Evolutionary conservation across 441 rosid genomes (phyloP).

Genomic region (Gossypium armourianum): DNA sequence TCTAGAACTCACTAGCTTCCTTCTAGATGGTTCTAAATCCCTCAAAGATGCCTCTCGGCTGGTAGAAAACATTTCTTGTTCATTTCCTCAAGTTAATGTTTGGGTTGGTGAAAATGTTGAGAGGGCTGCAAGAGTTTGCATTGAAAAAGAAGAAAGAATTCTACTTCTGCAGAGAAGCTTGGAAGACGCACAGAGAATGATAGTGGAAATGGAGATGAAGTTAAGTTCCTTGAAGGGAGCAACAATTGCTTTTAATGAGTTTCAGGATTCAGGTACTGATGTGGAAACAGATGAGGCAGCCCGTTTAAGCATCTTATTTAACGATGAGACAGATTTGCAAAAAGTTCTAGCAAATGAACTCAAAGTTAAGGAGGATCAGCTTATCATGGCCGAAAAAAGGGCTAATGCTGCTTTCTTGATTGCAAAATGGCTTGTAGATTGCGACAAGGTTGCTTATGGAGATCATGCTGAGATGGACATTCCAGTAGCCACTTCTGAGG

Average conservation of each 20-base stretch:
- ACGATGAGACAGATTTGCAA: conserved; percentile 37
- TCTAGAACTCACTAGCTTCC: conserved; percentile 71
- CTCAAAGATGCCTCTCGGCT: conserved; percentile 69
- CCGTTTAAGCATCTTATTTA: conserved; percentile 25
- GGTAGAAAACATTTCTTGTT: conserved; percentile 50
- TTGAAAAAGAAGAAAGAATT: conserved; percentile 72
- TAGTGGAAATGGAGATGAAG: conserved; percentile 65
- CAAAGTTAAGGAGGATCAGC: conserved; percentile 29
- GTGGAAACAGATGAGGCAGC: conserved; percentile 30
- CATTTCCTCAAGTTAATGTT: conserved; percentile 59
- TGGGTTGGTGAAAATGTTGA: conserved; percentile 59
- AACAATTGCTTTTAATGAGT: conserved; percentile 46
- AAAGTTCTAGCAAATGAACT: conserved; percentile 31
- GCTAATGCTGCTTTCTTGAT: conserved; percentile 39
- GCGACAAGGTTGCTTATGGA: conserved; percentile 18
- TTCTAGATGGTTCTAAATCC: conserved; percentile 75
- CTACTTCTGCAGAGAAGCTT: conserved; percentile 65
- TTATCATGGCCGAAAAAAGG: conserved; percentile 38
- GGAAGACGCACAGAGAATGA: conserved; percentile 73
- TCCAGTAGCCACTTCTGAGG: conserved; percentile 14
- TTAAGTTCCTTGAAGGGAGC: conserved; percentile 64
- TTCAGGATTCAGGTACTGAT: conserved; percentile 30
- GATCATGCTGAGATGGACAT: conserved; percentile 20
- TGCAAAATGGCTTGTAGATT: conserved; percentile 46
- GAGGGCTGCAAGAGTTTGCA: conserved; percentile 66